phyloP scores from a whole-genome alignment of 352 stramenopile species.

The Pilasporangium apinafurcum region DNA sequence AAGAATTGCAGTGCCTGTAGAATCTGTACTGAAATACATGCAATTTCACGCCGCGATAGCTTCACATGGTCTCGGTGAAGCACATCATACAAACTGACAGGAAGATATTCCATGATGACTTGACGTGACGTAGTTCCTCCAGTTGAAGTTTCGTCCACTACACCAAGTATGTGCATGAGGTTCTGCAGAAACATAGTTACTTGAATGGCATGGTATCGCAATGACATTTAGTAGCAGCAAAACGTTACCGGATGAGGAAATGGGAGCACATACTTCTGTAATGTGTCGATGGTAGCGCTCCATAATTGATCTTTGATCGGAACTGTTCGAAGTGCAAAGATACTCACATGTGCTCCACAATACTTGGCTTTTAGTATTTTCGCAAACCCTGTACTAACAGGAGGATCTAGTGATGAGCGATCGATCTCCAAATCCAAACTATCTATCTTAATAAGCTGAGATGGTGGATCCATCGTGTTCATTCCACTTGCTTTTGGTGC shows the following conservation, averaged over 20 bases:
- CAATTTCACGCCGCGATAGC: slow-evolving; percentile 31
- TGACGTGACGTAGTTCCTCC: slow-evolving; percentile 4
- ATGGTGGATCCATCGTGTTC: background rate
- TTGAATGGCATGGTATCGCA: background rate
- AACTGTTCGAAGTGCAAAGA: slow-evolving; percentile 30
- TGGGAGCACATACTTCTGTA: slow-evolving; percentile 18
- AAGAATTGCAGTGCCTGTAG: slow-evolving; percentile 35
- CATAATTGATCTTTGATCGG: slow-evolving; percentile 30
- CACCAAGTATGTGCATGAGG: slow-evolving; percentile 33
- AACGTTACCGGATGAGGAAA: slow-evolving; percentile 29
- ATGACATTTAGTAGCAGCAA: background rate
- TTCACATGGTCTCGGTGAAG: slow-evolving; percentile 37
- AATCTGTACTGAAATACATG: slow-evolving; percentile 35
- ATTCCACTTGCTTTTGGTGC: background rate
- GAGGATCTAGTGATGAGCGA: slow-evolving; percentile 4
- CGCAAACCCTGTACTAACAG: slow-evolving; percentile 22
- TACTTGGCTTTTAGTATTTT: slow-evolving; percentile 25
- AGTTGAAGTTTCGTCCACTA: slow-evolving; percentile 9
- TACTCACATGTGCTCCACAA: slow-evolving; percentile 13
- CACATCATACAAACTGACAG: slow-evolving; percentile 45
- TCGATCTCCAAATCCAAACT: slow-evolving; percentile 10
- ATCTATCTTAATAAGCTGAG: background rate
- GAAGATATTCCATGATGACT: slow-evolving; percentile 36
- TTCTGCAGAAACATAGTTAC: slow-evolving; percentile 26
- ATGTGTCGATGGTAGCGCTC: slow-evolving; percentile 11